phyloP scores from a whole-genome alignment of 768 basidiomycete species.

The Tylopilus plumbeoviolaceoides region DNA sequence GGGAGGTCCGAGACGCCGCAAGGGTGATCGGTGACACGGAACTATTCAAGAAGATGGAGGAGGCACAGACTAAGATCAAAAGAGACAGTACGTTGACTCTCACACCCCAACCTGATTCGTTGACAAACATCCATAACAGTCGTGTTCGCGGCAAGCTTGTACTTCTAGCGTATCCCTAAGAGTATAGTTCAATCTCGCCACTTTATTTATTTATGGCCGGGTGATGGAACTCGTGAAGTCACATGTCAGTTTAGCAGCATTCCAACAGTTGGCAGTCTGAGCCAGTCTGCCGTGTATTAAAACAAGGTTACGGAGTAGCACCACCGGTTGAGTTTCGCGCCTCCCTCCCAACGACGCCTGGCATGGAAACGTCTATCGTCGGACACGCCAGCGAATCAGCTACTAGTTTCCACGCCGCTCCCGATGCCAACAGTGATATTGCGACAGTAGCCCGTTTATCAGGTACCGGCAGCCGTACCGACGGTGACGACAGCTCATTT shows the following conservation, averaged over 20 bases:
- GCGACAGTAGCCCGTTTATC: not conserved
- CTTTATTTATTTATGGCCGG: no score
- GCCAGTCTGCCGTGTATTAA: constrained; percentile 12
- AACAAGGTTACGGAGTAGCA: constrained; percentile 4
- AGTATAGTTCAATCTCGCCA: not conserved
- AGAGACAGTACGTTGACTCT: constrained; percentile 75
- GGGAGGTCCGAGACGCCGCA: constrained; percentile 95
- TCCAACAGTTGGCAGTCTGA: constrained; percentile 12
- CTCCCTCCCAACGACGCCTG: not conserved
- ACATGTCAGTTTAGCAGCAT: constrained; percentile 16
- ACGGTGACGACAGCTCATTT: constrained; percentile 1
- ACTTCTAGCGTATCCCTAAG: constrained; percentile 49
- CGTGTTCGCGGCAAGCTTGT: constrained; percentile 84
- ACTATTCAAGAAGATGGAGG: constrained; percentile 97
- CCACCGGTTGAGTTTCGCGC: not conserved
- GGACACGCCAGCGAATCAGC: not conserved
- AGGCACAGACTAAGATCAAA: constrained; percentile 89
- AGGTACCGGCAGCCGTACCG: constrained; percentile 11
- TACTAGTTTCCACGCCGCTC: not conserved
- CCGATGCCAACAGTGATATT: not conserved
- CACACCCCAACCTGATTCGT: not conserved
- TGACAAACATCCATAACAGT: constrained; percentile 40
- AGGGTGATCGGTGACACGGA: constrained; percentile 95
- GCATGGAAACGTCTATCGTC: constrained; percentile 12
- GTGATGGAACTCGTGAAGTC: not conserved